phyloP scores from a whole-genome alignment of 768 basidiomycete genomes.

The Crepidotus variabilis region DNA sequence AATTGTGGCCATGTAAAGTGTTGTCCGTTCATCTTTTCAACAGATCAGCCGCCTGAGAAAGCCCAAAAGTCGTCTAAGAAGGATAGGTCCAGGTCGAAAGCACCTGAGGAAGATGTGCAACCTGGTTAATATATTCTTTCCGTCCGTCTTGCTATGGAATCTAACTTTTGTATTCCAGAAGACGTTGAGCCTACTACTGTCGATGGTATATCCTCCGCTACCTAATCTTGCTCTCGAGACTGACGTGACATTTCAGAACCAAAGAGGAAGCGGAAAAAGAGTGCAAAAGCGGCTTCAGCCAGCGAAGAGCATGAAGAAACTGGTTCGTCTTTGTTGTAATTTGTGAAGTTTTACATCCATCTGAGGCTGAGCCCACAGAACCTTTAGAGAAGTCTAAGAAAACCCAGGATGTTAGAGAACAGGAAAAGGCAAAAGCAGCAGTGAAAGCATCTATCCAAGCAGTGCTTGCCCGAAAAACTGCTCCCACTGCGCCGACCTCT shows the following conservation, averaged over 20 bases:
- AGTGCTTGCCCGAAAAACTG: neutral
- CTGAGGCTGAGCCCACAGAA: neutral
- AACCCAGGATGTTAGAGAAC: neutral
- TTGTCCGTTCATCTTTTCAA: too few species aligned
- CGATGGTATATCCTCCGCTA: too few species aligned
- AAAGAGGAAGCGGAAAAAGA: neutral
- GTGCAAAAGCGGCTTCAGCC: neutral
- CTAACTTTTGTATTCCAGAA: too few species aligned
- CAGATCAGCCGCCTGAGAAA: neutral
- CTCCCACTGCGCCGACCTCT: neutral
- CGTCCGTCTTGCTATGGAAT: too few species aligned
- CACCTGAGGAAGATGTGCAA: neutral
- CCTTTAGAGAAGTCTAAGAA: neutral
- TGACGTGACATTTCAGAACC: neutral
- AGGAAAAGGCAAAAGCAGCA: neutral
- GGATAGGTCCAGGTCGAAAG: neutral
- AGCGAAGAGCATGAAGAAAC: neutral
- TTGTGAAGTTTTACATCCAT: neutral
- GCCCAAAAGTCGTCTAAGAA: neutral
- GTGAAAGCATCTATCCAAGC: neutral
- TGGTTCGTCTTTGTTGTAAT: neutral
- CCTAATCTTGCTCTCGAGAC: too few species aligned
- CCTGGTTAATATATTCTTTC: neutral
- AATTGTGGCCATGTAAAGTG: too few species aligned
- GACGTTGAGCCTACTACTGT: too few species aligned